A percentile compares a stretch with the other conserved stretches of the same genome.
Conservation (phyloP, 257 asterid genomes). For the Asclepias syriaca region DNA sequence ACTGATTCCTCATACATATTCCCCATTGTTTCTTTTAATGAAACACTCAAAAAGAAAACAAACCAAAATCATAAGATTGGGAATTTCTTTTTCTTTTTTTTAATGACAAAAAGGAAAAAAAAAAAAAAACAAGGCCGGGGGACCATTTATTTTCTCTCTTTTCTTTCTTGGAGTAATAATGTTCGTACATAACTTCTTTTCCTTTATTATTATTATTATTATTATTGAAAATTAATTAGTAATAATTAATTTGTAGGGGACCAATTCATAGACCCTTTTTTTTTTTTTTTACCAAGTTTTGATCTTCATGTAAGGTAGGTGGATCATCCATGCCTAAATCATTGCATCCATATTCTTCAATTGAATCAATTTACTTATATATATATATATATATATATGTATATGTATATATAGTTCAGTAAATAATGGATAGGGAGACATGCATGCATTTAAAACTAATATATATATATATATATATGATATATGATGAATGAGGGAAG, state of each 20-base stretch:
- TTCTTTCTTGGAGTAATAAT: neutral
- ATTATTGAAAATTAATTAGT: no score
- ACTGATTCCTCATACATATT: neutral
- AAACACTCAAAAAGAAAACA: conserved; percentile 35
- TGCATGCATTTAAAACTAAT: no score
- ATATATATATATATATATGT: no score
- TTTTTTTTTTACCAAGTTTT: neutral
- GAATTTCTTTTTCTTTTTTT: neutral
- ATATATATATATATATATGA: no score
- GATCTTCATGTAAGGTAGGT: neutral
- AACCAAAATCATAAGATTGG: conserved; percentile 9
- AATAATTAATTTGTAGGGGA: neutral
- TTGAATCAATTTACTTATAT: neutral
- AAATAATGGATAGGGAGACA: no score
- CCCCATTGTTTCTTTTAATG: conserved; percentile 63
- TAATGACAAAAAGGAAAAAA: no score
- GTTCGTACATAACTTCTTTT: neutral
- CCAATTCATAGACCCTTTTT: neutral
- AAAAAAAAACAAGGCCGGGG: neutral
- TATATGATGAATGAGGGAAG: no score
- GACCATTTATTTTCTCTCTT: conserved; percentile 16
- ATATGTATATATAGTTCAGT: neutral
- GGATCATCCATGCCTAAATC: conserved; percentile 4
- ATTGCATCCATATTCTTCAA: neutral
- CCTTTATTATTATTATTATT: neutral